phyloP scores from a whole-genome alignment of 73 alveolate genomes.

The Stentor coeruleus region DNA sequence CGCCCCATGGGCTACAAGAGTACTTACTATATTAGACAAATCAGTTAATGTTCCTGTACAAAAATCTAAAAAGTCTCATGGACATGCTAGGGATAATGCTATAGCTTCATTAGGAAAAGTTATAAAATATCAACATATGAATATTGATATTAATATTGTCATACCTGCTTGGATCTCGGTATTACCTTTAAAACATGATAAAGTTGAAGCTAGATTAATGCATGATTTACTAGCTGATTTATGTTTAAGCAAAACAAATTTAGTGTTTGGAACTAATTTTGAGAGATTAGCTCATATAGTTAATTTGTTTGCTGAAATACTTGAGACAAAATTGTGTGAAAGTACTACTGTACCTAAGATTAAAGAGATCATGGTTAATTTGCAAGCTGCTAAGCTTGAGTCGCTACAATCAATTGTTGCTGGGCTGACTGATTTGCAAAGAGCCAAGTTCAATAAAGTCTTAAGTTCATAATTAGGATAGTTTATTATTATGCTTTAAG shows the following conservation, averaged over 20 bases:
- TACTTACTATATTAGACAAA: slow-evolving; percentile 41
- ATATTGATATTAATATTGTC: slow-evolving; percentile 27
- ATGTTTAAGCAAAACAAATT: not conserved
- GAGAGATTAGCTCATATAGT: slow-evolving; percentile 23
- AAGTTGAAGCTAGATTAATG: slow-evolving; percentile 55
- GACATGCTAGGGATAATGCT: slow-evolving; percentile 82
- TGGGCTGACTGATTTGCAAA: not conserved
- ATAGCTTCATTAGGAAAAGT: slow-evolving; percentile 77
- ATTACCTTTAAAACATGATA: slow-evolving; percentile 63
- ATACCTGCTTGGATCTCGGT: slow-evolving; percentile 44
- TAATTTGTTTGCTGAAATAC: slow-evolving; percentile 26
- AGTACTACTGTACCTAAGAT: slow-evolving; percentile 13
- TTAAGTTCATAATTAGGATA: not conserved
- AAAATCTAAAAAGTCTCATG: slow-evolving; percentile 41
- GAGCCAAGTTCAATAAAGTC: not conserved
- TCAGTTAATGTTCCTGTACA: slow-evolving; percentile 52
- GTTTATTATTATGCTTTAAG: too few species aligned
- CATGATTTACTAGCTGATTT: slow-evolving; percentile 56
- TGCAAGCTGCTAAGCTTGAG: not conserved
- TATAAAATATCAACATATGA: slow-evolving; percentile 44
- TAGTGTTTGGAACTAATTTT: slow-evolving; percentile 27
- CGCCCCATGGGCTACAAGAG: slow-evolving; percentile 35
- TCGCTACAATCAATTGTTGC: not conserved
- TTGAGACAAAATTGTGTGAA: slow-evolving; percentile 16
- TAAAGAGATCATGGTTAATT: not conserved